These are phyloP conservation scores for Adenanthera pavonina DNA, from an alignment of 306 rosid species.

Conservation along the genomic window DNA sequence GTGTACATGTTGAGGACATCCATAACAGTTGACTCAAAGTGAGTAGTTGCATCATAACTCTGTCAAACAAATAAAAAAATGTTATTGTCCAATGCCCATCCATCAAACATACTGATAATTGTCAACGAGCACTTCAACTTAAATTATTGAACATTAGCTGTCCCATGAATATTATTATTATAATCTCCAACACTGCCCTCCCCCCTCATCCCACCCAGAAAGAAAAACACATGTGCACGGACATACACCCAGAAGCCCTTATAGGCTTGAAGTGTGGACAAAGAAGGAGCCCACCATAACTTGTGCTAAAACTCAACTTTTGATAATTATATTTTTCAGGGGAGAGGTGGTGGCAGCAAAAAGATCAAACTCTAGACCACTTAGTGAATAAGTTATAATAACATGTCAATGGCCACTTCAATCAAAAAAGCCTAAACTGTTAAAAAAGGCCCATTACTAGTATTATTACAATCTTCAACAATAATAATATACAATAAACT, in stretches of 20 bases:
- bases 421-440: not conserved
- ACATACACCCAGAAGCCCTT: no score
- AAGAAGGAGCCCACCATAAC: no score
- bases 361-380: not conserved
- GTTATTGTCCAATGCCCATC: not conserved
- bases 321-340: not conserved
- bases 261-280: not conserved
- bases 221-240: not conserved
- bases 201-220: not conserved
- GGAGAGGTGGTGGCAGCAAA: not conserved
- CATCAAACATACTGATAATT: slow-evolving; percentile 1
- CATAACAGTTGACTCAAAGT: slow-evolving; percentile 87
- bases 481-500: slow-evolving; percentile 40
- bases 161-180: not conserved
- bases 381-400: not conserved
- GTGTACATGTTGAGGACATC: slow-evolving; percentile 97
- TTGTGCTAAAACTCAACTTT: not conserved
- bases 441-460: not conserved
- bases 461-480: not conserved
- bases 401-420: not conserved
- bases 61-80: slow-evolving; percentile 45
- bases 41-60: slow-evolving; percentile 98
- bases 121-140: not conserved
- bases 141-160: not conserved
- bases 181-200: not conserved